phyloP scores from a whole-genome alignment of 768 basidiomycete genomes.

The Amanita pseudoporphyria region DNA sequence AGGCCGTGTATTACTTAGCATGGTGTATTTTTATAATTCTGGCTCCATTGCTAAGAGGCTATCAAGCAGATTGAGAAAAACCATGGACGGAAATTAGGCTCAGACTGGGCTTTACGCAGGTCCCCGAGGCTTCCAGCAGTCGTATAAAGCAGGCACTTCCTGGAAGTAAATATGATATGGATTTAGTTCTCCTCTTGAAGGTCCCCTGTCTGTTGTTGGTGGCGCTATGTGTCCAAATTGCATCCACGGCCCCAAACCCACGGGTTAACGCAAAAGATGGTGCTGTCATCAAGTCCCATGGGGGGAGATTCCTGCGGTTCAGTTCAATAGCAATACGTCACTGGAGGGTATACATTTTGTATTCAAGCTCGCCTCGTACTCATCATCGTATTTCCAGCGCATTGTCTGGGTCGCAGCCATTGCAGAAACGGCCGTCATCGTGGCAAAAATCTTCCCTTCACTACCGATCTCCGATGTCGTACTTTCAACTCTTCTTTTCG shows the following conservation, averaged over 20 bases:
- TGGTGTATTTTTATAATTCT: too few species aligned
- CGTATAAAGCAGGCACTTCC: too few species aligned
- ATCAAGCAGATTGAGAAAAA: too few species aligned
- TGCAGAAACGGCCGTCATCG: neutral
- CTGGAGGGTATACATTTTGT: neutral
- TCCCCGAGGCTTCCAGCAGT: too few species aligned
- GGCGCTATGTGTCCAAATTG: neutral
- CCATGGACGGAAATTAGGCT: too few species aligned
- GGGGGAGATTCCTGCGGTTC: neutral
- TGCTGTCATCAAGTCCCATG: neutral
- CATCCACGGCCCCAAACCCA: neutral
- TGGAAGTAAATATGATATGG: neutral
- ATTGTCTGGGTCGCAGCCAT: neutral
- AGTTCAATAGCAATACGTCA: neutral
- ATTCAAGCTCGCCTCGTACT: neutral
- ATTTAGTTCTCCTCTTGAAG: neutral
- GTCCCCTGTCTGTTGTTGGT: neutral
- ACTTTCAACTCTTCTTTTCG: neutral
- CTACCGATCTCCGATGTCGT: neutral
- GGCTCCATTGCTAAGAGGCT: too few species aligned
- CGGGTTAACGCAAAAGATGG: neutral
- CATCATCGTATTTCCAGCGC: neutral
- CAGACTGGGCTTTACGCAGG: too few species aligned
- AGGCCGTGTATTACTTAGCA: too few species aligned
- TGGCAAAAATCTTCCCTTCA: neutral